Percentiles rank a stretch among this genome's conserved stretches.
phyloP scores from a whole-genome alignment of 768 basidiomycete genomes.

The Boletus barrowsii region DNA sequence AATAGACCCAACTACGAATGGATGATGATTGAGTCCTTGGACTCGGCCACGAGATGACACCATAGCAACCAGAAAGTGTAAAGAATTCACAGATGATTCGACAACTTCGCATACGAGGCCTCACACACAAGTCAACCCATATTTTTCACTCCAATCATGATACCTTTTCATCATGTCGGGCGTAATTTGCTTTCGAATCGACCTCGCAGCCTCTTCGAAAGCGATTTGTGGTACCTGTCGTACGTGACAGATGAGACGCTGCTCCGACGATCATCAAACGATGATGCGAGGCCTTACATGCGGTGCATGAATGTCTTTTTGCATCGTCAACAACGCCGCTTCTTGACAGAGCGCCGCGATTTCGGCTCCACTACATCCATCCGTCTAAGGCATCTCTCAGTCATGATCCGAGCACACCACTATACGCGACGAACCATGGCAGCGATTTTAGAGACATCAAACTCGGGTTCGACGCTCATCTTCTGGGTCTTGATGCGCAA shows the following conservation, averaged over 20 bases:
- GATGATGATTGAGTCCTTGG: no score
- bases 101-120: background rate
- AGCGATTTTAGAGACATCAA: slow-evolving; percentile 70
- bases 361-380: slow-evolving; percentile 96
- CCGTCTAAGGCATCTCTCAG: slow-evolving; percentile 51
- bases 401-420: slow-evolving; percentile 5
- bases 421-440: slow-evolving; percentile 45
- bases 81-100: background rate
- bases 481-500: slow-evolving; percentile 68
- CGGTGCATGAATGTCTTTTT: slow-evolving; percentile 72
- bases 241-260: background rate
- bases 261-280: background rate
- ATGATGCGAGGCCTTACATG: slow-evolving; percentile 47
- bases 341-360: slow-evolving; percentile 91
- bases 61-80: background rate
- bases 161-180: slow-evolving; percentile 71
- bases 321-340: slow-evolving; percentile 91
- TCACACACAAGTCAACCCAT: slow-evolving; percentile 23
- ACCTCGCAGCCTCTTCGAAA: slow-evolving; percentile 69
- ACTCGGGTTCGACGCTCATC: slow-evolving; percentile 76
- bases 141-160: slow-evolving; percentile 58
- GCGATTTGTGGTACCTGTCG: slow-evolving; percentile 70
- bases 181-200: slow-evolving; percentile 81
- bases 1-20: no score
- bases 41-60: background rate